Base-by-base conservation (phyloP, 352 stramenopile species). In the Globisporangium yorkense region DNA sequence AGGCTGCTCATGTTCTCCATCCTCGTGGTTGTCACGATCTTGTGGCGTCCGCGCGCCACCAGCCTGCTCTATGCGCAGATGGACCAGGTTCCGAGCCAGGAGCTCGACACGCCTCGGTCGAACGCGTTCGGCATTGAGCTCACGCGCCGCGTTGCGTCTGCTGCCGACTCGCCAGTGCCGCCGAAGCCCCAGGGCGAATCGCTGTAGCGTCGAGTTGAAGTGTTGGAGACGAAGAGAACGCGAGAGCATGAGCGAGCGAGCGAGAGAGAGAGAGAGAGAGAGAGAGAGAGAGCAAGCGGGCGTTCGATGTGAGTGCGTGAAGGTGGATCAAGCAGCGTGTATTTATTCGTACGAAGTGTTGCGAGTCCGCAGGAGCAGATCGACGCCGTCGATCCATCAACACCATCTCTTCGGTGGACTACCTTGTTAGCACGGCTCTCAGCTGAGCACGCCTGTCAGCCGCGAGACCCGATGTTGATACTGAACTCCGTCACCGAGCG, bases 11-110 rank as follows among this genome's bases (percentile, higher is more conserved):
- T 84, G 53, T 93, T 92, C 51, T 57, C 55, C 5, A 72, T 89
- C 35, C 67, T 95, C 39, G 52, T 84, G 24, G 69, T 87, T n/a
- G 65, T 85, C 35, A 74, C 84, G 18, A 75, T 88, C 50, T 68
- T 94, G 45, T 95, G 86, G 86, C 77, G 79, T 2, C 86, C 86
- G 15, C 86, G 61, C 45, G 64, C 71, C 21, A 89, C 84, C 29
- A 88, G 75, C 4, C 44, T 72, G 43, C 64, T 92, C 2, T 92
- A 92, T 57, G 74, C 82, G 20, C 71, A 80, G 35, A 92, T 92
- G 79, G 79, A 92, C 47, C 82, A 95, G 57, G 67, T 95, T 24
- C 83, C 83, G 27, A 88, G 61, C 57, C 74, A 83, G 13, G 79
- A 92, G 58, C 80, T 79, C 16, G 58, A 64, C 37, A 84, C 74